Evolutionary conservation across 2,329 filamentous ascomycete species (phyloP).

Genomic region (Phyllosticta citribraziliensis): DNA sequence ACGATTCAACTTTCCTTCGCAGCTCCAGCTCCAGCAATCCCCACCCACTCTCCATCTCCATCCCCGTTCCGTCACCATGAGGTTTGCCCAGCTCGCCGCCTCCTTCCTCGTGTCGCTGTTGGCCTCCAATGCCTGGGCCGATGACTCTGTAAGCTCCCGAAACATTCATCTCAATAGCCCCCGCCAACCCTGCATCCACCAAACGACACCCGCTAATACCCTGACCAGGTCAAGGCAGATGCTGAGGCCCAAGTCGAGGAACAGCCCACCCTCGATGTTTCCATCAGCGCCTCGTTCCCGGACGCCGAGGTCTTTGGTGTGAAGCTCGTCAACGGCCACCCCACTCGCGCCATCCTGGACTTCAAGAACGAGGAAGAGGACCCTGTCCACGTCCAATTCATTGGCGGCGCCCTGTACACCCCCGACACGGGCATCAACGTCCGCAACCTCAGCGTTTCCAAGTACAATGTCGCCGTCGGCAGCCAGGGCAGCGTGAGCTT

Average conservation of each 20-base stretch:
- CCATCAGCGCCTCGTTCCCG: slow-evolving; percentile 50
- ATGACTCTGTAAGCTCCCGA: slow-evolving; percentile 46
- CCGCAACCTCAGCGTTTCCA: slow-evolving; percentile 73
- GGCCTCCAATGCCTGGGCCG: slow-evolving; percentile 54
- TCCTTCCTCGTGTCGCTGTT: slow-evolving; percentile 63
- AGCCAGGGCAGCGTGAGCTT: slow-evolving; percentile 67
- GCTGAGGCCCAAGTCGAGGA: slow-evolving; percentile 44
- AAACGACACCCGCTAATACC: slow-evolving; percentile 17
- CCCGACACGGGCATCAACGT: slow-evolving; percentile 45
- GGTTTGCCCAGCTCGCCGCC: slow-evolving; percentile 61
- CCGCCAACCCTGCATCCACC: slow-evolving; percentile 13
- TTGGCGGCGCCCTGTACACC: slow-evolving; percentile 58
- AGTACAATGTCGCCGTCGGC: slow-evolving; percentile 64
- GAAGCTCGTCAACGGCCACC: slow-evolving; percentile 86
- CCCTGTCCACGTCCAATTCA: slow-evolving; percentile 63
- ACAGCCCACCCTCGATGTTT: slow-evolving; percentile 49
- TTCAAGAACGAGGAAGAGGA: slow-evolving; percentile 74
- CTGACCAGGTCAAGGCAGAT: slow-evolving; percentile 17
- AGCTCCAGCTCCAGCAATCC: neutral
- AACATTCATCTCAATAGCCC: slow-evolving; percentile 14
- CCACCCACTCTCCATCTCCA: neutral
- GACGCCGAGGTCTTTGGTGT: slow-evolving; percentile 78
- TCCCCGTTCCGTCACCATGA: slow-evolving; percentile 44
- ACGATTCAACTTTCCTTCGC: neutral
- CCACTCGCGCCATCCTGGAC: slow-evolving; percentile 72